Evolutionary conservation across 805 yeast genomes (phyloP), one percentile per base, ranked within the genome.

Genomic region (Candida caryicola): DNA sequence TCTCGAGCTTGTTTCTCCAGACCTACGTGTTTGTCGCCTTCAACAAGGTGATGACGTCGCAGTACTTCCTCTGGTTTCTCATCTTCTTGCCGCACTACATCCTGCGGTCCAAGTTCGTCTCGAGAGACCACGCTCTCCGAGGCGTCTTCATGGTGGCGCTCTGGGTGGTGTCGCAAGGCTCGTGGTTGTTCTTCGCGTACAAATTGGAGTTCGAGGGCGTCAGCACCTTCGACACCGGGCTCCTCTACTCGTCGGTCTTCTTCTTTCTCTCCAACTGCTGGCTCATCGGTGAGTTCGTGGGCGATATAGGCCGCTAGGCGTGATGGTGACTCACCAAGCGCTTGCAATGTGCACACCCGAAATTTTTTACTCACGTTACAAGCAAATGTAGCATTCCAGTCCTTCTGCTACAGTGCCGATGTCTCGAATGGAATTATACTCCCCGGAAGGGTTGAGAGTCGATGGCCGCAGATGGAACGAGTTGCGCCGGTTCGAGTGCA

Each of bases 391-490:
- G n/a, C n/a, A n/a, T n/a, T n/a, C n/a, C n/a, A n/a, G n/a, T n/a
- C n/a, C n/a, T n/a, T n/a, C n/a, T n/a, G n/a, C n/a, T n/a, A n/a
- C n/a, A n/a, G n/a, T 7, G 31, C 18, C 10, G 12, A 36, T 40
- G 35, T 39, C 42, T 8, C 71, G 85, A 39, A 62, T 80, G 50
- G 99, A 93, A 68, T 62, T 93, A 31, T 91, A 86, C 57, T 90
- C 97, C 0, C 96, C 96, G 5, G 98, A 93, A 62, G 99, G 99
- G 4, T 73, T 93, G 33, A 73, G 99, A 47, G 69, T 83, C 10
- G 98, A 93, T 59, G 99, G 99, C 2, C 79, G 99, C 51, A 74
- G 99, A 45, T 89, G 93, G 89, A 88, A 91, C 53, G 99, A 93
- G 60, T 72, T 90, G 31, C 80, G 98, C 34, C 74, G 81, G 21